Evolutionary conservation across 768 basidiomycete genomes (phyloP).

Genomic region (Phlebiopsis gigantea): DNA sequence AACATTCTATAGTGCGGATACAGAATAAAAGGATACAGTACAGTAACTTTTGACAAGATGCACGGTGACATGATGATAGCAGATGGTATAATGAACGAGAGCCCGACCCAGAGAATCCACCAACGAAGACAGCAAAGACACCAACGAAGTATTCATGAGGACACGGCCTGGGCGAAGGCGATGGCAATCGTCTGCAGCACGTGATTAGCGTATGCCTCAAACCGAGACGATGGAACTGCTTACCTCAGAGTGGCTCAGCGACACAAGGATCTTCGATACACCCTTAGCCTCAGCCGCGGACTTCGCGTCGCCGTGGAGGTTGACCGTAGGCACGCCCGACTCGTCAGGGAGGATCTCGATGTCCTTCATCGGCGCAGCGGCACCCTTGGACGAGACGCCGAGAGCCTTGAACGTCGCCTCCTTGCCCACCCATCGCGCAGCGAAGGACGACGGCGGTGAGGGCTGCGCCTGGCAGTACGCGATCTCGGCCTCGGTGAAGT

Average conservation of each 20-base stretch:
- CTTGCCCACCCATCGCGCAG: constrained; percentile 96
- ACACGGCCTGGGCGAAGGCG: constrained; percentile 77
- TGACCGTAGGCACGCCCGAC: constrained; percentile 75
- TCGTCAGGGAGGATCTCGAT: constrained; percentile 87
- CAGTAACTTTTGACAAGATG: not conserved
- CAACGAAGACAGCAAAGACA: not conserved
- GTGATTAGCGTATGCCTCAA: constrained; percentile 15
- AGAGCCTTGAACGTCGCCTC: constrained; percentile 97
- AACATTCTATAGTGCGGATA: constrained; percentile 11
- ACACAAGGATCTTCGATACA: constrained; percentile 71
- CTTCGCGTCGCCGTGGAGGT: constrained; percentile 76
- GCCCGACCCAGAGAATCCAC: not conserved
- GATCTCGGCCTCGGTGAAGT: constrained; percentile 89
- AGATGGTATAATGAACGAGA: constrained; percentile 4
- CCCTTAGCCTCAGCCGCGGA: constrained; percentile 66
- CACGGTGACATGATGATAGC: constrained; percentile 1
- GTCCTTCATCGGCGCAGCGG: constrained; percentile 92
- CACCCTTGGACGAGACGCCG: constrained; percentile 85
- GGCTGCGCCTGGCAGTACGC: constrained; percentile 85
- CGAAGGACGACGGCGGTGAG: constrained; percentile 84
- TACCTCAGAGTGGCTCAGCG: constrained; percentile 91
- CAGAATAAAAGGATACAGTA: constrained; percentile 6
- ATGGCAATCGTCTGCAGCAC: constrained; percentile 67
- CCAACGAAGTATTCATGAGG: constrained; percentile 20
- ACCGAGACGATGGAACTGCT: constrained; percentile 19